Evolutionary conservation across 345 rosid genomes (phyloP), one percentile per base, ranked within the genome.

Genomic region (Dipteronia dyeriana): DNA sequence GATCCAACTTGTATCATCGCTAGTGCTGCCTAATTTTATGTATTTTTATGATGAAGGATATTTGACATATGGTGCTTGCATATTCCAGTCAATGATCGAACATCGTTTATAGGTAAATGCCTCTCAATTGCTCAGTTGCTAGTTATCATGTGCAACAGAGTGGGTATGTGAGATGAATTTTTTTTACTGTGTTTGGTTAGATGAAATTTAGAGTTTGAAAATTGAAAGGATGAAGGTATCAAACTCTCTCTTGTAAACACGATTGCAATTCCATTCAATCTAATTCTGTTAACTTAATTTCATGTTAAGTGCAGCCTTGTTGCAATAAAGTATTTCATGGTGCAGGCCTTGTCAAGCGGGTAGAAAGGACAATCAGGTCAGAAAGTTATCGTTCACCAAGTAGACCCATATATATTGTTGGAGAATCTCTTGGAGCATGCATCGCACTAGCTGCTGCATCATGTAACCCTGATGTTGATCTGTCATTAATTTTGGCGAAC

Each of bases 401-500:
- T 26, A 77, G 87, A 80, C 95, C 96, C 49, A 88, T 93, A 49
- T 91, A 90, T 84, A 84, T 93, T 74, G 87, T 90, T 78, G 97
- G 97, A 60, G 96, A 93, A 80, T 91, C 97, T 71, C 82, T 93
- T 72, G 94, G 97, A 78, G 96, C 85, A 73, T 93, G 95, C 87
- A 82, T 91, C 20, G 95, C 91, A 43, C 86, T 93, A 56, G 87
- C 91, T 68, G 88, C 89, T 70, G 94, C 96, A 2, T 87, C 91
- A 70, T 84, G 87, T 64, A 93, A 88, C 77, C 93, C 91, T 53
- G 76, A 79, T 0, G 66, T 84, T 68, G 96, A 93, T 85, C 91
- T 93, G 70, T 70, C 85, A 54, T 83, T 91, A 77, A 86, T 91
- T 82, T 82, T 91, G 82, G 85, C 88, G 16, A 91, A 90, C 83